A percentile compares a stretch with the other conserved stretches of the same genome.
Evolutionary conservation across 768 basidiomycete genomes (phyloP).

Genomic region (Tricholoma terreum): DNA sequence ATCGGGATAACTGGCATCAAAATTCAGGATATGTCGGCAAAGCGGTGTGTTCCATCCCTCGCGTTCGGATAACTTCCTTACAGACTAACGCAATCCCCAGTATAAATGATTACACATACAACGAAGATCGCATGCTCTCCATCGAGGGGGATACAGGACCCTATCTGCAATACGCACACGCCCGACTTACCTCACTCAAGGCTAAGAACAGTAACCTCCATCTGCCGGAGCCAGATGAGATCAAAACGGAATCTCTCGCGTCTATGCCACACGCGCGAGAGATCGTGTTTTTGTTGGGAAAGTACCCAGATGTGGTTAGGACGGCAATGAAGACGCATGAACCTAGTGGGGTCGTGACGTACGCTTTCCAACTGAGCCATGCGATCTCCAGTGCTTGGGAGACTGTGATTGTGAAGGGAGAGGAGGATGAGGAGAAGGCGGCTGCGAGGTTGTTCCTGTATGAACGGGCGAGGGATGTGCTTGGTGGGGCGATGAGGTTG

Average conservation of each 20-base stretch:
- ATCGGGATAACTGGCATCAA: constrained; percentile 95
- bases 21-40: constrained; percentile 96
- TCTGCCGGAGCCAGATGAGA: constrained; percentile 64
- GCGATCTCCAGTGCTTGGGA: constrained; percentile 94
- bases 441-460: constrained; percentile 87
- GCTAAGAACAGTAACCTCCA: constrained; percentile 89
- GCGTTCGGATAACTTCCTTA: background rate
- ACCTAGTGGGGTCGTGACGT: constrained; percentile 90
- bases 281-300: constrained; percentile 80
- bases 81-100: constrained; percentile 34
- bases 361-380: constrained; percentile 81
- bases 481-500: constrained; percentile 81
- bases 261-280: constrained; percentile 75
- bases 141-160: constrained; percentile 97
- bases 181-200: constrained; percentile 84
- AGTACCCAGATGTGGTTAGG: constrained; percentile 90
- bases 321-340: constrained; percentile 83
- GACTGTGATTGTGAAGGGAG: constrained; percentile 80
- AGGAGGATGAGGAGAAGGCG: constrained; percentile 72
- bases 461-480: constrained; percentile 84
- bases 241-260: constrained; percentile 64
- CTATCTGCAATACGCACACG: constrained; percentile 96
- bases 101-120: constrained; percentile 95
- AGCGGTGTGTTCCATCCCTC: constrained; percentile 54
- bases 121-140: constrained; percentile 90